Evolutionary conservation across 176 grass and related monocot species (phyloP).

Genomic region (Microstegium vimineum): DNA sequence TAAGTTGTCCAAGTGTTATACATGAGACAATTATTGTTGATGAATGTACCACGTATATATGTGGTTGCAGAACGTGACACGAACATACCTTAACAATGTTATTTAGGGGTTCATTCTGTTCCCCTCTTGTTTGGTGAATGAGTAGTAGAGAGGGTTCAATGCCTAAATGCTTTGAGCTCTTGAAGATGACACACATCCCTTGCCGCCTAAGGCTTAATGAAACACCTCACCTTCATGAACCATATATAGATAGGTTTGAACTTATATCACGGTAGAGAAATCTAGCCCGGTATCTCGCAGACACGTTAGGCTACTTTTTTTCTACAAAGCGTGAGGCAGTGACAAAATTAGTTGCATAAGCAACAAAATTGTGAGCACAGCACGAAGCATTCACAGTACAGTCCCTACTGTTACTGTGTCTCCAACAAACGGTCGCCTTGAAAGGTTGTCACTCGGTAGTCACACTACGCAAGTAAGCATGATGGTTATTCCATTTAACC

Average conservation of each 20-base stretch:
- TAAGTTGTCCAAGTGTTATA: background rate
- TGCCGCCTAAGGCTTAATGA: background rate
- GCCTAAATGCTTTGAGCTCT: background rate
- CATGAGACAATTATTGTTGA: background rate
- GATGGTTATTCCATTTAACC: background rate
- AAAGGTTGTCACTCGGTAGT: background rate
- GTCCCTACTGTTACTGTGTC: background rate
- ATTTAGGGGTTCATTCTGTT: background rate
- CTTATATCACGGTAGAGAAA: background rate
- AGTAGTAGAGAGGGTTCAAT: background rate
- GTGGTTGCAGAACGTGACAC: background rate
- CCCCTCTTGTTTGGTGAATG: background rate
- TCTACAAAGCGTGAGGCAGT: background rate
- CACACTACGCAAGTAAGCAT: background rate
- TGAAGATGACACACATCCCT: background rate
- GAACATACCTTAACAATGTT: background rate
- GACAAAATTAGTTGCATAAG: slow-evolving; percentile 29
- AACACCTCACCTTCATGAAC: background rate
- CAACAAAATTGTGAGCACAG: background rate
- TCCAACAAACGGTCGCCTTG: background rate
- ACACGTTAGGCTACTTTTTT: background rate
- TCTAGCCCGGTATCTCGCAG: too few relatives aligned
- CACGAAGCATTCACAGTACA: background rate
- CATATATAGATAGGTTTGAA: background rate
- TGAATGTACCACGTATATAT: background rate